Base-by-base conservation (phyloP, 495 filamentous ascomycete genomes). In the Clohesyomyces aquaticus region DNA sequence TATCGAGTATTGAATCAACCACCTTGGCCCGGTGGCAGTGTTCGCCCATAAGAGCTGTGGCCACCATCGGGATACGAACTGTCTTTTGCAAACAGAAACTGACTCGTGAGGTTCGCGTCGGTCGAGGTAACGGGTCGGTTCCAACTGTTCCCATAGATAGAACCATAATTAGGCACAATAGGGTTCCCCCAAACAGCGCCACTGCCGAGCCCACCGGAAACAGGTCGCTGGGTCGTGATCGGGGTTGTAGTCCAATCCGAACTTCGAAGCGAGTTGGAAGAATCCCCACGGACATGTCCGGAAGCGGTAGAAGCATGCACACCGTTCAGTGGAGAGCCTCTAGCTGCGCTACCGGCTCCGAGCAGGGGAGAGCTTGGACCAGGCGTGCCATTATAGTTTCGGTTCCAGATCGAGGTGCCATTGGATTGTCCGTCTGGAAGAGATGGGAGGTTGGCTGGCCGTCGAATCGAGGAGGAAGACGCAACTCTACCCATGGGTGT, bases 261-360 rank as follows among this genome's bases (percentile, higher is more conserved):
- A 41, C 58, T 64, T 19, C 47, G 32, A 32, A 61, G 38, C 22
- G 63, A 67, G 25, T 63, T 56, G 4, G 48, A 46, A 25, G 67
- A 70, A 28, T 70, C 59, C 10, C 58, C 67, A 9, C 67, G 67
- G 16, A 58, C 54, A 56, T 70, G 67, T 1, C 59, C 63, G 16
- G 48, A 47, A 2, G 38, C 1, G 8, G 32, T 35, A 48, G 52
- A 19, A 1, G 58, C 6, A n/a, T 26, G 49, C 38, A 32, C 18
- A n/a, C 60, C 62, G 26, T 49, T 67, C 38, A 55, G 43, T 6
- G 63, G 67, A 11, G 63, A 63, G 2, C 42, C 53, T 19, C 63
- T 58, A 12, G 49, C 25, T 11, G 22, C 48, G 23, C 38, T 38
- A 4, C 45, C 55, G 23, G 60, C 43, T 10, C 41, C 47, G 9